Evolutionary conservation across 257 asterid species (phyloP).

Genomic region (Vinca minor): DNA sequence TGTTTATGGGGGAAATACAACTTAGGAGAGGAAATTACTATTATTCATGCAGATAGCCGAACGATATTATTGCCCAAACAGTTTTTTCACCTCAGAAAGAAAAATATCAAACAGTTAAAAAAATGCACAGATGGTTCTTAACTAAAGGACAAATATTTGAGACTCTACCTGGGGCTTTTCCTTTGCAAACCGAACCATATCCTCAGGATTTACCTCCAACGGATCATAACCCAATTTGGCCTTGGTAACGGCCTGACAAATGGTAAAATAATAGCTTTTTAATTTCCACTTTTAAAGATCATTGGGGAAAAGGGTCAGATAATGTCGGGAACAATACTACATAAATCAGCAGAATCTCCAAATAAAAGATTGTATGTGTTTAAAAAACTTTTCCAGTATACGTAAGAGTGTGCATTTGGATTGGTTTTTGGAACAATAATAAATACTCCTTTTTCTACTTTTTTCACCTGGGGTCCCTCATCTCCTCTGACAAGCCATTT

Average conservation of each 20-base stretch:
- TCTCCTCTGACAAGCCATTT: too few relatives aligned
- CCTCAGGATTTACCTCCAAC: slow-evolving; percentile 97
- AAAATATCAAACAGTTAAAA: neutral
- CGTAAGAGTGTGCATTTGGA: too few relatives aligned
- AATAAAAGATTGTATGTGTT: neutral
- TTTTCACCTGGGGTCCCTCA: too few relatives aligned
- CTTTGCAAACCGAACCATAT: slow-evolving; percentile 96
- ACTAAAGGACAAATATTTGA: neutral
- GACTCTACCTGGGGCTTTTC: slow-evolving; percentile 84
- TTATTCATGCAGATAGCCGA: neutral
- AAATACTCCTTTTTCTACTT: too few relatives aligned
- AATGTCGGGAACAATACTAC: neutral
- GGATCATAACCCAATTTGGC: slow-evolving; percentile 97
- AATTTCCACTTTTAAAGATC: neutral
- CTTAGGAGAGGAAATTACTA: neutral
- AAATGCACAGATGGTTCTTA: neutral
- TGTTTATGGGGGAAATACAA: neutral
- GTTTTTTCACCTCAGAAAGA: neutral
- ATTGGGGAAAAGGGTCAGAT: neutral
- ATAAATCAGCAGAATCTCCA: neutral
- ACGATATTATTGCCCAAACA: neutral
- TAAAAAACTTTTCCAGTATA: neutral
- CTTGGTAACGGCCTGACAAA: slow-evolving; percentile 91
- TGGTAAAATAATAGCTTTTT: slow-evolving; percentile 9
- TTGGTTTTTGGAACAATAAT: too few relatives aligned